These are phyloP conservation scores for Theileria sp. DNA, from an alignment of 169 alveolate species.

Conservation along the genomic window DNA sequence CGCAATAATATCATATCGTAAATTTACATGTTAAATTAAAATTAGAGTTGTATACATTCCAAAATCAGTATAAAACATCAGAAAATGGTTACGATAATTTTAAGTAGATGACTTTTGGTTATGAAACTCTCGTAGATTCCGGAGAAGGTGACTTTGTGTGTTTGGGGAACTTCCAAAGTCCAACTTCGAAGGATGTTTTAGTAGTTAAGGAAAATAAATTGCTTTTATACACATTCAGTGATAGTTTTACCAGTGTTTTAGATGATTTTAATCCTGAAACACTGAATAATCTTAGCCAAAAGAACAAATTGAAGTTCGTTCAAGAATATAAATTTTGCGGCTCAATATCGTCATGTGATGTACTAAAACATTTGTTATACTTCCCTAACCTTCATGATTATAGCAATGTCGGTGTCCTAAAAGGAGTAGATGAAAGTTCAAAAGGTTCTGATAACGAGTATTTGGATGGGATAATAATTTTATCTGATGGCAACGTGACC, in stretches of 20 bases:
- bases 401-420: not conserved
- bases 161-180: constrained; percentile 38
- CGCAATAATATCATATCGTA: not conserved
- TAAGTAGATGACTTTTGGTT: constrained; percentile 24
- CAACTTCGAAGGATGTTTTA: constrained; percentile 54
- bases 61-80: not conserved
- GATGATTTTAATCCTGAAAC: not conserved
- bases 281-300: not conserved
- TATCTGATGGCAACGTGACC: not conserved
- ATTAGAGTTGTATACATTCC: not conserved
- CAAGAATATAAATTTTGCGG: not conserved
- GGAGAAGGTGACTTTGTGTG: constrained; percentile 35
- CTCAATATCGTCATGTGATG: not conserved
- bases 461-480: not conserved
- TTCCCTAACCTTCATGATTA: not conserved
- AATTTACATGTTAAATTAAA: no score
- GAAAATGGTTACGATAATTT: not conserved
- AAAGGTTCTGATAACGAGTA: not conserved
- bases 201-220: constrained; percentile 34
- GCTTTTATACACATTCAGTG: constrained; percentile 29
- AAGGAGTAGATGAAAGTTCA: not conserved
- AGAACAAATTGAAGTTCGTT: not conserved
- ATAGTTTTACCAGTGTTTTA: not conserved
- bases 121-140: constrained; percentile 37
- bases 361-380: not conserved